Evolutionary conservation across 345 rosid species (phyloP).

Genomic region (Lumnitzera racemosa): DNA sequence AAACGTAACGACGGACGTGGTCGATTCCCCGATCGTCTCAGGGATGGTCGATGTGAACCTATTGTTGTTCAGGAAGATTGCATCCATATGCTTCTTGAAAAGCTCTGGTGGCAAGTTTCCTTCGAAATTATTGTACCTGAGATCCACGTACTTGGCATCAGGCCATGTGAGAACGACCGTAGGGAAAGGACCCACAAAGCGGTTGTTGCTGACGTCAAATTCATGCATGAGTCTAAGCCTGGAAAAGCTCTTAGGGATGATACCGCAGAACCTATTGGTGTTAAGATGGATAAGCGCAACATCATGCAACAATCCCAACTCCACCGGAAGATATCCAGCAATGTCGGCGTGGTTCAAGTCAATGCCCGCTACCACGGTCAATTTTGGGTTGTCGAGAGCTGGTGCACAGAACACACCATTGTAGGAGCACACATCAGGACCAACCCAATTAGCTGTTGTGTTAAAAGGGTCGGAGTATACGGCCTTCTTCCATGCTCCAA

Average conservation of each 20-base stretch:
- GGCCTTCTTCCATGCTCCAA: constrained; percentile 73
- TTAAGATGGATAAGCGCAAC: constrained; percentile 59
- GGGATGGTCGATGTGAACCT: constrained; percentile 62
- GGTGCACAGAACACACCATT: constrained; percentile 66
- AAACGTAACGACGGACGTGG: constrained; percentile 47
- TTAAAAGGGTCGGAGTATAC: constrained; percentile 69
- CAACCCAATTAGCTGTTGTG: constrained; percentile 67
- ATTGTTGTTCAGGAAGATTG: constrained; percentile 69
- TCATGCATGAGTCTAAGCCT: constrained; percentile 51
- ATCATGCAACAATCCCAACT: constrained; percentile 59
- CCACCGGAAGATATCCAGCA: constrained; percentile 67
- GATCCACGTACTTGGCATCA: constrained; percentile 38
- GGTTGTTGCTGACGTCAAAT: constrained; percentile 81
- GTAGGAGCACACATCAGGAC: constrained; percentile 53
- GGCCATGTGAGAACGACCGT: constrained; percentile 49
- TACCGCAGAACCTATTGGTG: constrained; percentile 75
- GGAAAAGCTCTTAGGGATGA: constrained; percentile 49
- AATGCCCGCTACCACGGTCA: constrained; percentile 53
- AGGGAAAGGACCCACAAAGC: constrained; percentile 75
- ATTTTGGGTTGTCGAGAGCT: constrained; percentile 44
- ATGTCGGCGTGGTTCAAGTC: constrained; percentile 78
- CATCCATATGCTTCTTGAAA: constrained; percentile 50
- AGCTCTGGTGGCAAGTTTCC: constrained; percentile 49
- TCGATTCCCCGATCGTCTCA: constrained; percentile 53
- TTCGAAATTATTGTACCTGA: constrained; percentile 71